Evolutionary conservation across 139 green algal species (phyloP).

Genomic region (Coelastrella sp.): DNA sequence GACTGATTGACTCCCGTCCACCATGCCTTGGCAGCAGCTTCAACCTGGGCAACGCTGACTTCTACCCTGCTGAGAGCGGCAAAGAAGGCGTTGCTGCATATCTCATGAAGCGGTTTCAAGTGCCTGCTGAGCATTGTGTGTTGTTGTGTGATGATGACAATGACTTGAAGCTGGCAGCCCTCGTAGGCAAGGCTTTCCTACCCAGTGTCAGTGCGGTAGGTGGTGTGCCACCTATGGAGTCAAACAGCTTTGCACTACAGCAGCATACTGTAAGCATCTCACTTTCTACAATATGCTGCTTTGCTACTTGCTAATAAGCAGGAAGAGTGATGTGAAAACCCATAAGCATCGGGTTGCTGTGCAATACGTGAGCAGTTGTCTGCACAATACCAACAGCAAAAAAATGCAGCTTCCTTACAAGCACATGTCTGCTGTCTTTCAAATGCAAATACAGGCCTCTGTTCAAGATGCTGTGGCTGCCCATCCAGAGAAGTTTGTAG

Average conservation of each 20-base stretch:
- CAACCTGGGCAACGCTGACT: slow-evolving; percentile 79
- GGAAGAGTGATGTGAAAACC: too few relatives aligned
- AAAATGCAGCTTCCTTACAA: too few relatives aligned
- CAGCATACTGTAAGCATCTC: too few relatives aligned
- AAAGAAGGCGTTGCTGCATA: slow-evolving; percentile 72
- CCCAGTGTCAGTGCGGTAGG: slow-evolving; percentile 55
- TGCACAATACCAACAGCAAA: too few relatives aligned
- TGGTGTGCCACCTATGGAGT: too few relatives aligned
- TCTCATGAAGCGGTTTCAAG: slow-evolving; percentile 66
- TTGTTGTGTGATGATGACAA: slow-evolving; percentile 89
- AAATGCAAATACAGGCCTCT: slow-evolving; percentile 45
- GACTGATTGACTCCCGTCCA: slow-evolving; percentile 29
- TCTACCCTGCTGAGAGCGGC: slow-evolving; percentile 78
- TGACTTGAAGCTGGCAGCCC: slow-evolving; percentile 74
- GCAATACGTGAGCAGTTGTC: too few relatives aligned
- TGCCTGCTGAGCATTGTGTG: slow-evolving; percentile 37
- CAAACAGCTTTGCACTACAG: too few relatives aligned
- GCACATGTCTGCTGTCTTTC: too few relatives aligned
- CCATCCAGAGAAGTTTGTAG: slow-evolving; percentile 56
- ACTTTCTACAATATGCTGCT: too few relatives aligned
- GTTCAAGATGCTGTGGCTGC: slow-evolving; percentile 55
- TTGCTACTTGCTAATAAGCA: too few relatives aligned
- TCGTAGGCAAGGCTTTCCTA: slow-evolving; percentile 74
- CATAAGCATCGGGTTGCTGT: too few relatives aligned
- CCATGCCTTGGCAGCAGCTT: slow-evolving; percentile 57